Percentiles rank a stretch among this genome's conserved stretches.
These are phyloP conservation scores for Cryphonectria nitschkei DNA, from an alignment of 2,329 filamentous ascomycete genomes.

Conservation along the genomic window DNA sequence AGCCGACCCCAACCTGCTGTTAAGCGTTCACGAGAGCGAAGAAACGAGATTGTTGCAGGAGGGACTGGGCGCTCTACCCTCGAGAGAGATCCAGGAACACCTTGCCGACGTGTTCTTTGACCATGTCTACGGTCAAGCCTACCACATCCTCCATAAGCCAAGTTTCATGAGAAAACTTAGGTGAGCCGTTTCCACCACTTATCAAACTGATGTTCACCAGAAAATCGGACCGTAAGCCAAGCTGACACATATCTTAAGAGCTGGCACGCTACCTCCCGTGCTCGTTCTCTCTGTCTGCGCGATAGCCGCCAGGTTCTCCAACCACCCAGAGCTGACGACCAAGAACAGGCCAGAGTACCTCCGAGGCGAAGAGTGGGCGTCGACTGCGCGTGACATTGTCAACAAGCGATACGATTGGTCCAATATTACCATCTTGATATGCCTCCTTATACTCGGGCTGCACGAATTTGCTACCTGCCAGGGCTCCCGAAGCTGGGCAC, in stretches of 20 bases:
- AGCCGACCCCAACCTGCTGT: conserved; percentile 52
- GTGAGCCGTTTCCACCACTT: conserved; percentile 46
- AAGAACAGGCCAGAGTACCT: conserved; percentile 79
- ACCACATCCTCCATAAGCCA: conserved; percentile 92
- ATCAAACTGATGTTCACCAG: too few species aligned
- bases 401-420: conserved; percentile 89
- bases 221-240: conserved; percentile 14
- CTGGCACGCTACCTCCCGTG: conserved; percentile 83
- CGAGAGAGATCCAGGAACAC: conserved; percentile 89
- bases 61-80: conserved; percentile 79
- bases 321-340: conserved; percentile 73
- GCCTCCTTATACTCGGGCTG: conserved; percentile 82
- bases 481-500: conserved; percentile 92
- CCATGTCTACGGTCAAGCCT: conserved; percentile 92
- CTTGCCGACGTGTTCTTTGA: conserved; percentile 95
- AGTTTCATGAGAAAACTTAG: conserved; percentile 90
- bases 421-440: conserved; percentile 93
- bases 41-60: conserved; percentile 80
- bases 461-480: conserved; percentile 98
- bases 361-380: conserved; percentile 89
- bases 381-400: conserved; percentile 83
- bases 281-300: conserved; percentile 93
- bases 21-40: conserved; percentile 67
- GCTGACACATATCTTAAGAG: conserved; percentile 52
- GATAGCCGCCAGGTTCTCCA: conserved; percentile 92